A percentile compares a stretch with the other conserved stretches of the same genome.
phyloP scores from a whole-genome alignment of 2,329 filamentous ascomycete species.

The Cryphonectria nitschkei region DNA sequence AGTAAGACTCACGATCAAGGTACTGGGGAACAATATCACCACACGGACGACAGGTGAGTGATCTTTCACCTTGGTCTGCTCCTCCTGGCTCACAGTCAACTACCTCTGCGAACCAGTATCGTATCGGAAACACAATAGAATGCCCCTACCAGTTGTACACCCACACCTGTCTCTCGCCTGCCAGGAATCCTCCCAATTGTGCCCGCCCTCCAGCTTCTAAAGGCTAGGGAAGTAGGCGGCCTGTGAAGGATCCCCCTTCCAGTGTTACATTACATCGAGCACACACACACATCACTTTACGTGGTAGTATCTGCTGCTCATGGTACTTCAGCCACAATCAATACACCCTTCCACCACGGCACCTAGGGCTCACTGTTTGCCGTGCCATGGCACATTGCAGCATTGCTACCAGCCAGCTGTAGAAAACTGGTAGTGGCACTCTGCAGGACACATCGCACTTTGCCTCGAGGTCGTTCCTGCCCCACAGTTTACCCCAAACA shows the following conservation, averaged over 20 bases:
- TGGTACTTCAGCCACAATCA: slow-evolving; percentile 1
- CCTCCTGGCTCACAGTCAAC: not conserved
- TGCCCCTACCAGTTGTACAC: not conserved
- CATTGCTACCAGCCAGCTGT: not conserved
- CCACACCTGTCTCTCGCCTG: not conserved
- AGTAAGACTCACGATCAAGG: not conserved
- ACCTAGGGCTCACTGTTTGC: not conserved
- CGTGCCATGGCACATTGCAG: not conserved
- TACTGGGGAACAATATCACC: not conserved
- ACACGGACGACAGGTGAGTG: not conserved
- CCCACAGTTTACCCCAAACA: not conserved
- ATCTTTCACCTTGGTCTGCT: not conserved
- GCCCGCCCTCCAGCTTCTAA: not conserved
- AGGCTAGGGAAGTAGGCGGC: not conserved
- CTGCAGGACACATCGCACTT: not conserved
- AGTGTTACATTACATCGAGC: slow-evolving; percentile 16
- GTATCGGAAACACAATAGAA: no score
- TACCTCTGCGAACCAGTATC: not conserved
- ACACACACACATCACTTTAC: not conserved
- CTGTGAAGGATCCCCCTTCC: not conserved
- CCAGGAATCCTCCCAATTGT: not conserved
- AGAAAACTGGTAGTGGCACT: not conserved
- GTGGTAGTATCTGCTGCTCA: not conserved
- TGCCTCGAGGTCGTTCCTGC: not conserved
- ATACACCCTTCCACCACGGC: not conserved